Base-by-base conservation (phyloP, 1,284 basidiomycete species). In the Sporisorium sorghi region DNA sequence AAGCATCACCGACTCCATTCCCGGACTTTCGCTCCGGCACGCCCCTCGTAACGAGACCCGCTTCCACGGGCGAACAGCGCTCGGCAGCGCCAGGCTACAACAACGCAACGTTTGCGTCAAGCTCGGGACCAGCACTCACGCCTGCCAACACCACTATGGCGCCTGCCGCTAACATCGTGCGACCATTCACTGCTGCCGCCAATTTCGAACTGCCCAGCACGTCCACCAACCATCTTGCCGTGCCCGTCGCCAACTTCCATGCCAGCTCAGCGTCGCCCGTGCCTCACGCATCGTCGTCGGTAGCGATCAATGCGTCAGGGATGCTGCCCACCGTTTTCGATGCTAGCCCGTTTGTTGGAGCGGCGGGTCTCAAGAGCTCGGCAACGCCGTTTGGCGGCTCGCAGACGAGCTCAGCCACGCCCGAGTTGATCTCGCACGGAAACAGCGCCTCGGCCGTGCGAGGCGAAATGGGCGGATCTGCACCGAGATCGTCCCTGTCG, bases 121-220 rank as follows among this genome's bases (percentile, higher is more conserved):
- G 28, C 15, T 33, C 58, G 11, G 61, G n/a, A 21, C 30, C 58
- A 21, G 9, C 58, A 1, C 37, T 48, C 6, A 30, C 52, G 9
- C 17, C 14, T 39, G 28, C 19, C 30, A 48, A 53, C 39, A 32
- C 46, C 21, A 32, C 46, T 17, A 5, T 46, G n/a, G 37, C 52
- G 11, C 50, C 58, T 11, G 47, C 54, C 28, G 52, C 62, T 6
- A 26, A 59, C 39, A 67, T 71, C 11, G 28, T 42, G 10, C 66
- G 67, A 11, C 72, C 72, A 0, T 59, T 66, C n/a, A 70, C 62
- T 12, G 63, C 72, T 2, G 35, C 37, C 33, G 60, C 54, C 43
- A 64, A 67, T 24, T 53, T 63, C 17, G 63, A 70, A 11, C 37
- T 56, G 9, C 28, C 52, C 12, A 28, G 17, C 32, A 35, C 58